Base-by-base conservation (phyloP, 768 basidiomycete species). In the Dioszegia aurantiaca region DNA sequence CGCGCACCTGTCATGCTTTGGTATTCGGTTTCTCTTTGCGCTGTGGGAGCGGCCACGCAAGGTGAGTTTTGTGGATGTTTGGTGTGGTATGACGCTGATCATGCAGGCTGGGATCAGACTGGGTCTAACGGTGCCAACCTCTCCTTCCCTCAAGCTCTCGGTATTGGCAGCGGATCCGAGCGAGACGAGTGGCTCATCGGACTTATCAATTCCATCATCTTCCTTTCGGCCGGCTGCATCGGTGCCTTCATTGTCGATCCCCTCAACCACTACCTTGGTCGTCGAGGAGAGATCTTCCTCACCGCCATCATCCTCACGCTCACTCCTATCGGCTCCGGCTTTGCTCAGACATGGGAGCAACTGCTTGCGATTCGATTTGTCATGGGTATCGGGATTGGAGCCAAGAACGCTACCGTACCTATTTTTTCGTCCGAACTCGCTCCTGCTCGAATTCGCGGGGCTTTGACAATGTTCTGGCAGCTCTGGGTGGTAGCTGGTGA, bases 391-490 rank as follows among this genome's bases (percentile, higher is more conserved):
- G 71, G 67, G 23, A 74, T 77, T 53, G 77, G 77, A 36, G 64
- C 68, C 28, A 76, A 78, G 60, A 64, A 64, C 9, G 67, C 74
- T 0, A 77, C 85, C 0, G 83, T 84, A 0, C 86, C 86, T 6
- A 81, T 87, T 14, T 87, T 84, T 58, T 83, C 86, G 0, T 85
- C 87, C 1, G 88, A 97, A 76, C 86, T 87, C 67, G 80, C 86
- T 0, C 93, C 93, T 0, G 85, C 90, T 0, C 77, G 78, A 17
- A 89, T 95, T 56, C 85, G 93, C 67, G 92, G 91, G 56, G 90
- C 86, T 3, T 83, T 94, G 31, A 89, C 90, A 60, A 93, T 93
- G 90, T 87, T 84, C 72, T 94, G 92, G 90, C 80, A 80, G 46
- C 70, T 80, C 0, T 80, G 79, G 79, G 63, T 68, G 31, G 58